Percentiles rank a stretch among this genome's conserved stretches.
Conservation (phyloP, 257 asterid species). For the Solanum pinnatisectum region DNA sequence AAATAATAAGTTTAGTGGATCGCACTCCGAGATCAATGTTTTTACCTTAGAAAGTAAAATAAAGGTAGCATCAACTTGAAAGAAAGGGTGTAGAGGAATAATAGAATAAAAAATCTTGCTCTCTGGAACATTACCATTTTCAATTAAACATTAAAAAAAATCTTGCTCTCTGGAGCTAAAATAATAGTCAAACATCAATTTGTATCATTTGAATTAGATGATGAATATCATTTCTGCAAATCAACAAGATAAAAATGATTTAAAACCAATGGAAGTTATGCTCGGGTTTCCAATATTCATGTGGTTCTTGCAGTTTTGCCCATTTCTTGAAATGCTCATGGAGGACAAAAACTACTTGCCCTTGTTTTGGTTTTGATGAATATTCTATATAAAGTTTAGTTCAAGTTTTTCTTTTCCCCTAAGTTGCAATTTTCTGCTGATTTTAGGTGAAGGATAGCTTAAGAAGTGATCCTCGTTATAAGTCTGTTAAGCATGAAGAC, state of each 20-base stretch:
- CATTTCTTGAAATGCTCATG: neutral
- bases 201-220: neutral
- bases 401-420: neutral
- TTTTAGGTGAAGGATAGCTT: conserved; percentile 82
- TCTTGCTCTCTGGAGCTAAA: neutral
- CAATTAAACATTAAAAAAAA: neutral
- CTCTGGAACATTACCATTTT: neutral
- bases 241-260: no score
- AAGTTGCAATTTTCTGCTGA: conserved; percentile 9
- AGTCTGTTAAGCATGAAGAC: conserved; percentile 76
- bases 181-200: neutral
- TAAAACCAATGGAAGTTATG: neutral
- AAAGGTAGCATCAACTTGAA: neutral
- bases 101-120: neutral
- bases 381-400: neutral
- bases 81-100: neutral
- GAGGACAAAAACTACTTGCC: neutral
- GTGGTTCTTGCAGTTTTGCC: neutral
- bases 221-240: neutral
- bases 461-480: conserved; percentile 81
- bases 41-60: neutral
- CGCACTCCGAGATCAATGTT: neutral
- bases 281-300: neutral
- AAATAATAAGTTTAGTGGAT: neutral
- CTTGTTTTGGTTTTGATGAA: neutral